Base-by-base conservation (phyloP, 768 basidiomycete species). In the Coprinopsis marcescibilis region DNA sequence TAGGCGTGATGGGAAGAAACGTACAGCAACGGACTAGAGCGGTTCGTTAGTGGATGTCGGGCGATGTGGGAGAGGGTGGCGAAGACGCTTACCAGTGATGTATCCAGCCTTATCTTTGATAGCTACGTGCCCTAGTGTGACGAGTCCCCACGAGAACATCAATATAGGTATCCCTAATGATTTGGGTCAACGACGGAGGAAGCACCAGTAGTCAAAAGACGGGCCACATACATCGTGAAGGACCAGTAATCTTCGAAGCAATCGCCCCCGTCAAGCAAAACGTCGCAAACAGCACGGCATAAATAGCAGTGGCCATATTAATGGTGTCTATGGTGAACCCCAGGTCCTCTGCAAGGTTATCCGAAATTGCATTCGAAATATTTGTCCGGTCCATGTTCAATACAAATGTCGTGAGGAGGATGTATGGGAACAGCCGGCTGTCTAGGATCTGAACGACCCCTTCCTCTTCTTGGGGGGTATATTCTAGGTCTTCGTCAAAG, bases 361-460 rank as follows among this genome's bases (percentile, higher is more conserved):
- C 69, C 21, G 67, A 69, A 25, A 69, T 65, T 1, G 69, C 69
- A 43, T 71, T 71, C 6, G 66, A 67, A 49, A 62, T 59, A 51
- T 71, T 71, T 12, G 69, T 71, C 4, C 69, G 59, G 35, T 71
- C 69, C 68, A 71, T 69, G 52, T 69, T 71, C 38, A 63, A 46
- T n/a, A 61, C 58, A 27, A 63, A 61, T 11, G 63, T 66, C 17
- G 65, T 67, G 41, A 63, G 35, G 19, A 69, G 58, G 23, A 70
- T 63, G 53, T 30, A 43, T 15, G 60, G 60, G 52, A 70, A 68
- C 6, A 66, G 37, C 3, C 51, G 48, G 10, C 45, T 45, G 36
- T 61, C 60, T 12, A 62, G 55, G 27, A 57, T 55, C 8, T 46
- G 40, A 2, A 63, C 44, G 20, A 70, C 65, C 26, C 52, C 47